These are phyloP conservation scores for Yamadazyma kanchanaburiensis DNA, from an alignment of 1,139 yeast genomes.

Conservation along the genomic window DNA sequence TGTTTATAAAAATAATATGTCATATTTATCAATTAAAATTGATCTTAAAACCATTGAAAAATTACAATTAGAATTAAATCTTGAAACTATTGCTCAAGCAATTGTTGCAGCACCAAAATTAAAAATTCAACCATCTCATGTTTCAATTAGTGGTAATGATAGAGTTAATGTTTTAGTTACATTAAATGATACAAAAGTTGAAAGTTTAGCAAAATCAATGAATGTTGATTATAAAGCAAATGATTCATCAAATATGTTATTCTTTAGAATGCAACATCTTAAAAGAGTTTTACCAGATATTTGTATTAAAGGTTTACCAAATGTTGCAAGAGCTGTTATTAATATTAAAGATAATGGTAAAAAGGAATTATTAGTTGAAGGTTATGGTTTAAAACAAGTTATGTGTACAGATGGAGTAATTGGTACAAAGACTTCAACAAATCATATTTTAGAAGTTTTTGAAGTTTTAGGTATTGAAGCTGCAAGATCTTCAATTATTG, in stretches of 20 bases:
- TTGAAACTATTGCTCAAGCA: slow-evolving; percentile 85
- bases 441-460: slow-evolving; percentile 88
- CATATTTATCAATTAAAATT: slow-evolving; percentile 76
- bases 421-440: slow-evolving; percentile 83
- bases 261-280: slow-evolving; percentile 85
- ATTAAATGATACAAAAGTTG: slow-evolving; percentile 48
- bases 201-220: slow-evolving; percentile 21
- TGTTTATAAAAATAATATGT: slow-evolving; percentile 78
- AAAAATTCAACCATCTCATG: slow-evolving; percentile 74
- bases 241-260: slow-evolving; percentile 55
- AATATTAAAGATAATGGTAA: slow-evolving; percentile 85
- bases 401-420: slow-evolving; percentile 98
- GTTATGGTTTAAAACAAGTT: slow-evolving; percentile 92
- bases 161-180: slow-evolving; percentile 74
- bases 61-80: slow-evolving; percentile 80
- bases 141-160: slow-evolving; percentile 64
- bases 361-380: slow-evolving; percentile 92
- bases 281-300: slow-evolving; percentile 82
- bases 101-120: slow-evolving; percentile 83
- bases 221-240: slow-evolving; percentile 26
- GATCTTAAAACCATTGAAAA: slow-evolving; percentile 85
- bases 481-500: slow-evolving; percentile 87
- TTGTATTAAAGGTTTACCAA: slow-evolving; percentile 90
- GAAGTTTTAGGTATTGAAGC: slow-evolving; percentile 97
- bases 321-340: slow-evolving; percentile 92